Evolutionary conservation across 176 grass and related monocot genomes (phyloP).

Genomic region (Carex cristatella): DNA sequence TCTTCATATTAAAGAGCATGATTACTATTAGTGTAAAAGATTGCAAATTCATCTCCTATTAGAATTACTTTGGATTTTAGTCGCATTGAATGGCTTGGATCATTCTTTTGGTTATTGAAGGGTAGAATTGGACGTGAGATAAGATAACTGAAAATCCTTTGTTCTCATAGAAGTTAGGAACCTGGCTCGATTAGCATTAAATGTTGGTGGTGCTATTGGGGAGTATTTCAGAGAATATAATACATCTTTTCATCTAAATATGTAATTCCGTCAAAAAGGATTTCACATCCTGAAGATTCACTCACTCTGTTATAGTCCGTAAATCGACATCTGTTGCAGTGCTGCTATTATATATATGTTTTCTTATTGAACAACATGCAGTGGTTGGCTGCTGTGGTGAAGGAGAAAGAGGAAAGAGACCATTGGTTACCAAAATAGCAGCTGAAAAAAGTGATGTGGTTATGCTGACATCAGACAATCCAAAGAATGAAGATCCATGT

Average conservation of each 20-base stretch:
- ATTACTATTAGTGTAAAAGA: background rate
- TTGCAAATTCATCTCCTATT: background rate
- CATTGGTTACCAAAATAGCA: slow-evolving; percentile 82
- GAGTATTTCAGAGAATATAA: background rate
- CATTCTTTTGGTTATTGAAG: background rate
- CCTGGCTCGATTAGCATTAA: background rate
- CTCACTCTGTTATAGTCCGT: background rate
- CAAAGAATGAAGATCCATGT: slow-evolving; percentile 92
- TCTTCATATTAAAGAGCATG: background rate
- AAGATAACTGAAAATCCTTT: background rate
- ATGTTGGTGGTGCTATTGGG: background rate
- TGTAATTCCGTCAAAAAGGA: background rate
- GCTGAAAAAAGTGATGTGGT: slow-evolving; percentile 98
- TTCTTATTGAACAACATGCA: slow-evolving; percentile 39
- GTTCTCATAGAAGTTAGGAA: background rate
- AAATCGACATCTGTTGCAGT: background rate
- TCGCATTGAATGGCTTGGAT: background rate
- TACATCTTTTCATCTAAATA: background rate
- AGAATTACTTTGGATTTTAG: background rate
- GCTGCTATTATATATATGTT: background rate
- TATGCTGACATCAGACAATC: slow-evolving; percentile 97
- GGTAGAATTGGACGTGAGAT: background rate
- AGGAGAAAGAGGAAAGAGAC: slow-evolving; percentile 88
- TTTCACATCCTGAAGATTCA: background rate
- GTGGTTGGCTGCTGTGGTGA: slow-evolving; percentile 93